A percentile compares a stretch with the other conserved stretches of the same genome.
Conservation (phyloP, 2,329 filamentous ascomycete genomes). For the Mycosphaerella sp. region DNA sequence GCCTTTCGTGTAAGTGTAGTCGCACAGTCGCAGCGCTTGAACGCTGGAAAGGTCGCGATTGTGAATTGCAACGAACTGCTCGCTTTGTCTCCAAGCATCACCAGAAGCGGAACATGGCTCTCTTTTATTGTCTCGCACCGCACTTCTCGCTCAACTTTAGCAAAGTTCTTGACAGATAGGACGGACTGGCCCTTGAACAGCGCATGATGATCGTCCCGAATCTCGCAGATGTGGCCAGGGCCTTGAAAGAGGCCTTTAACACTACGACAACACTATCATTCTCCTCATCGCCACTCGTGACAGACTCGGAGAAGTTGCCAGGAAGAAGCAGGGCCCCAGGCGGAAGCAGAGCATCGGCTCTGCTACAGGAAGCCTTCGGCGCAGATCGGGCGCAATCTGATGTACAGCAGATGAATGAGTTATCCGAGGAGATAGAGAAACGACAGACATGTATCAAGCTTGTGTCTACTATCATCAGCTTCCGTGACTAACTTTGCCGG, state of each 20-base stretch:
- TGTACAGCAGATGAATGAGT: background rate
- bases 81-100: background rate
- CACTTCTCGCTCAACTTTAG: background rate
- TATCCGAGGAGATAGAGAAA: background rate
- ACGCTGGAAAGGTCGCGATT: background rate
- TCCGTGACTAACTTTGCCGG: background rate
- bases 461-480: background rate
- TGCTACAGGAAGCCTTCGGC: background rate
- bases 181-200: background rate
- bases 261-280: background rate
- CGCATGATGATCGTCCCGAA: conserved; percentile 21
- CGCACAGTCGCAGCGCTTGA: background rate
- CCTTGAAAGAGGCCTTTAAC: conserved; percentile 6
- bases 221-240: conserved; percentile 13
- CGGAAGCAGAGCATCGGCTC: background rate
- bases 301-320: background rate
- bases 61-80: background rate
- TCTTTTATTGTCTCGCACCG: background rate
- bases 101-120: conserved; percentile 1
- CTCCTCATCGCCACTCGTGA: background rate
- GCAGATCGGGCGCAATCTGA: background rate
- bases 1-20: background rate
- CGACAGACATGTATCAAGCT: background rate
- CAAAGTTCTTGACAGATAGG: background rate
- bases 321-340: background rate